Conservation (phyloP, 2,329 filamentous ascomycete species). For the Hymenoscyphus infarciens region DNA sequence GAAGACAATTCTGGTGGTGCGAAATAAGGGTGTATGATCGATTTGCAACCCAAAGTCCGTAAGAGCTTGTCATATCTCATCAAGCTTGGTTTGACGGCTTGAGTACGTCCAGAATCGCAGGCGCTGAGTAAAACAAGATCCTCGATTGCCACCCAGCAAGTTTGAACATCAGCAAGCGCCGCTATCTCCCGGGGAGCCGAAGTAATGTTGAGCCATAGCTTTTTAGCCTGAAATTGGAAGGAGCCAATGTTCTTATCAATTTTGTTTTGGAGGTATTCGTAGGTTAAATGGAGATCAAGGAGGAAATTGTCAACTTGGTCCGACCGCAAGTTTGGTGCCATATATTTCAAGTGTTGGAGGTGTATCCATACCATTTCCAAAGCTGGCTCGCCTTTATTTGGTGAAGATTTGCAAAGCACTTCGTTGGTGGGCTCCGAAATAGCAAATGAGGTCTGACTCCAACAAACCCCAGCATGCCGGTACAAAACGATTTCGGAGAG, state of each 20-base stretch:
- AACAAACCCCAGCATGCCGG: constrained; percentile 23
- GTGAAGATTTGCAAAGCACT: constrained; percentile 9
- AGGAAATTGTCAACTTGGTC: constrained; percentile 19
- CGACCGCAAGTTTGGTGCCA: constrained; percentile 13
- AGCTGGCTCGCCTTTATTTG: constrained; percentile 11
- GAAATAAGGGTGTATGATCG: constrained; percentile 25
- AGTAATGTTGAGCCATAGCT: constrained; percentile 27
- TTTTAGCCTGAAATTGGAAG: constrained; percentile 12
- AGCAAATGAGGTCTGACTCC: constrained; percentile 28
- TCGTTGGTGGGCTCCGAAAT: constrained; percentile 18
- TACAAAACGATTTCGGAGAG: constrained; percentile 21
- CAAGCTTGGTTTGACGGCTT: constrained; percentile 24
- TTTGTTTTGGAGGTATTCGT: constrained; percentile 25
- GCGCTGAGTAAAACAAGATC: constrained; percentile 28
- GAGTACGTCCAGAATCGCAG: constrained; percentile 23
- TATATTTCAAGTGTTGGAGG: constrained; percentile 21
- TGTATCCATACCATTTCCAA: constrained; percentile 23
- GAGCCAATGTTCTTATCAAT: constrained; percentile 8
- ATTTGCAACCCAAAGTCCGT: constrained; percentile 23
- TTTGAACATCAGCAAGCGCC: constrained; percentile 16
- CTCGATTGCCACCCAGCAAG: constrained; percentile 23
- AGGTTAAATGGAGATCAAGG: constrained; percentile 22
- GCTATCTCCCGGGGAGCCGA: constrained; percentile 3
- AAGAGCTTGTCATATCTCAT: constrained; percentile 27
- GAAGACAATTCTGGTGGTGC: constrained; percentile 3